A percentile compares a stretch with the other conserved stretches of the same genome.
Evolutionary conservation across 1,139 yeast species (phyloP).

Genomic region (Kodamaea derodonti): DNA sequence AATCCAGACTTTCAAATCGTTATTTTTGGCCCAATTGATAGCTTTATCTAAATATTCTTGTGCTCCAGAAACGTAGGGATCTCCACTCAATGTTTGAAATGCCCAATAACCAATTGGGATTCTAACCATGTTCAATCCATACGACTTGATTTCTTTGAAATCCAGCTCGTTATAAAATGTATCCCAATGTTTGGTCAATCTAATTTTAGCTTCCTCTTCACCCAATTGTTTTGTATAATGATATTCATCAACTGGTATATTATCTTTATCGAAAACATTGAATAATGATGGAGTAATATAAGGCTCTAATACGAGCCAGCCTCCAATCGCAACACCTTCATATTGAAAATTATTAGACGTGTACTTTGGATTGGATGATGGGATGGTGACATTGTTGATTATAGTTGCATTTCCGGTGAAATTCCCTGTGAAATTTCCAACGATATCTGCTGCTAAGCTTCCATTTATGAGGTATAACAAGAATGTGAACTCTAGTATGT

Average conservation of each 20-base stretch:
- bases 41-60: slow-evolving; percentile 51
- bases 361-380: slow-evolving; percentile 7
- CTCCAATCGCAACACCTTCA: slow-evolving; percentile 58
- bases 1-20: slow-evolving; percentile 54
- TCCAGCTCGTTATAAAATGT: slow-evolving; percentile 54
- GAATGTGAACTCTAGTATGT: too few species aligned
- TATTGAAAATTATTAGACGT: slow-evolving; percentile 24
- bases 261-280: slow-evolving; percentile 31
- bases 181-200: slow-evolving; percentile 51
- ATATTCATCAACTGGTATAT: slow-evolving; percentile 57
- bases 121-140: slow-evolving; percentile 59
- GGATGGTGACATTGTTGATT: neutral
- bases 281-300: slow-evolving; percentile 62
- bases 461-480: too few species aligned
- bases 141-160: slow-evolving; percentile 40
- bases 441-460: too few species aligned
- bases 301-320: slow-evolving; percentile 66
- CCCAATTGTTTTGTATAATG: slow-evolving; percentile 50
- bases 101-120: slow-evolving; percentile 73
- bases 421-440: neutral
- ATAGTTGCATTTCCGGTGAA: neutral
- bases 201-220: slow-evolving; percentile 32
- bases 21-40: slow-evolving; percentile 48
- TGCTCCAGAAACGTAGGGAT: slow-evolving; percentile 60
- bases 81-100: slow-evolving; percentile 42